These are phyloP conservation scores for Xerocomus amazonicus DNA, from an alignment of 1,284 basidiomycete genomes.

Conservation along the genomic window DNA sequence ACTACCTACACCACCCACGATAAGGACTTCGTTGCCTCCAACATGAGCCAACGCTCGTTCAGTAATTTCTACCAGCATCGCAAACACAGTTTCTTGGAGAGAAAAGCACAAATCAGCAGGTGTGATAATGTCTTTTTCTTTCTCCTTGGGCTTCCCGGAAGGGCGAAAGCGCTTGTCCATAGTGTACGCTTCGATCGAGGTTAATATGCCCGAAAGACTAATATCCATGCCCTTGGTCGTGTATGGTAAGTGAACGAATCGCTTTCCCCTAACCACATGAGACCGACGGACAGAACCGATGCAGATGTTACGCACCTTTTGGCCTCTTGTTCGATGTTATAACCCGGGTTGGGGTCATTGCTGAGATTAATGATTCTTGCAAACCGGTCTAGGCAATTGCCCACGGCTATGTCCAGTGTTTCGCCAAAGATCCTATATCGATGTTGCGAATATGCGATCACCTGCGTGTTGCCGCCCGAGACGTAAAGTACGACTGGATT, in stretches of 20 bases:
- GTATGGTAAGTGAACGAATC: slow-evolving; percentile 85
- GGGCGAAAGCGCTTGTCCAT: slow-evolving; percentile 68
- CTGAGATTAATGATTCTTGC: slow-evolving; percentile 93
- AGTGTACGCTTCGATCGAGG: slow-evolving; percentile 87
- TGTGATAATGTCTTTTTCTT: slow-evolving; percentile 74
- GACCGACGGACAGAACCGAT: neutral
- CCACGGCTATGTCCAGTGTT: slow-evolving; percentile 97
- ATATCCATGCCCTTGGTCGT: slow-evolving; percentile 99
- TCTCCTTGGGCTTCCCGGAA: slow-evolving; percentile 36
- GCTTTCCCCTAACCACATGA: slow-evolving; percentile 53
- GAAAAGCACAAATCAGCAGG: slow-evolving; percentile 96
- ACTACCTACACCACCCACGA: slow-evolving; percentile 99
- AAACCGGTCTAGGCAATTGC: slow-evolving; percentile 97
- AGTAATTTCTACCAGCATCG: slow-evolving; percentile 99
- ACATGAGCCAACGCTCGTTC: slow-evolving; percentile 99
- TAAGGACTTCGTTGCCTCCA: slow-evolving; percentile 91
- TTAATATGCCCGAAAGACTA: slow-evolving; percentile 90
- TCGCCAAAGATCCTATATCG: slow-evolving; percentile 99
- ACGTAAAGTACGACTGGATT: slow-evolving; percentile 99
- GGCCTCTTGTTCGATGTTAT: slow-evolving; percentile 96
- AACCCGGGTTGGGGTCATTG: slow-evolving; percentile 97
- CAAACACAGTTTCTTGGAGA: slow-evolving; percentile 95
- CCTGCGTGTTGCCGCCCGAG: slow-evolving; percentile 98
- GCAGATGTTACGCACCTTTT: slow-evolving; percentile 58
- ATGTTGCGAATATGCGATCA: slow-evolving; percentile 97